A percentile compares a stretch with the other conserved stretches of the same genome.
Conservation (phyloP, 768 basidiomycete genomes). For the Amanita molliuscula region DNA sequence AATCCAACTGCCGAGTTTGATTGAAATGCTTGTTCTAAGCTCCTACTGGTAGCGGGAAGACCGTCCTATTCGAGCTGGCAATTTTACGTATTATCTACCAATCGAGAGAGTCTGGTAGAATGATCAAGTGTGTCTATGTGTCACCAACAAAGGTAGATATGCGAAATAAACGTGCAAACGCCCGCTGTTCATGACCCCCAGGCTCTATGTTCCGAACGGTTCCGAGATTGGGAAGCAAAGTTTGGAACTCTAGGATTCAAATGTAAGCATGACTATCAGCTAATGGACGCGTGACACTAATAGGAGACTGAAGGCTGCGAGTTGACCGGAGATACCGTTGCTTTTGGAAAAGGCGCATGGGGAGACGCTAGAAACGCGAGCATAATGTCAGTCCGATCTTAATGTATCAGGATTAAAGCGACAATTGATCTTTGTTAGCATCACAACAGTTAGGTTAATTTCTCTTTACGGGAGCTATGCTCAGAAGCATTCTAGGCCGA, state of each 20-base stretch:
- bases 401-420: background rate
- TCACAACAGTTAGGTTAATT: slow-evolving; percentile 56
- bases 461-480: background rate
- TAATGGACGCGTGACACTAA: background rate
- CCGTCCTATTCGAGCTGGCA: slow-evolving; percentile 86
- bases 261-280: slow-evolving; percentile 34
- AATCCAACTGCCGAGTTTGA: background rate
- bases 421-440: slow-evolving; percentile 25
- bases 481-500: slow-evolving; percentile 49
- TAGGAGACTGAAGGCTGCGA: slow-evolving; percentile 53
- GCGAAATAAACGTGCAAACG: background rate
- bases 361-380: slow-evolving; percentile 65
- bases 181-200: slow-evolving; percentile 17
- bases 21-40: slow-evolving; percentile 32
- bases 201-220: slow-evolving; percentile 84
- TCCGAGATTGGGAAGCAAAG: slow-evolving; percentile 75
- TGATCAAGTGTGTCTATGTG: slow-evolving; percentile 79
- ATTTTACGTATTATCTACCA: slow-evolving; percentile 65
- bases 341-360: slow-evolving; percentile 55
- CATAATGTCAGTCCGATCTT: slow-evolving; percentile 53
- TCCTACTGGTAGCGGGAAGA: slow-evolving; percentile 95
- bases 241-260: slow-evolving; percentile 68
- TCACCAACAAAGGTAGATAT: slow-evolving; percentile 75
- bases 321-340: slow-evolving; percentile 84
- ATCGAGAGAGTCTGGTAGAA: slow-evolving; percentile 20